Conservation (phyloP, 352 stramenopile genomes). For the Phytophthora podocarpi region DNA sequence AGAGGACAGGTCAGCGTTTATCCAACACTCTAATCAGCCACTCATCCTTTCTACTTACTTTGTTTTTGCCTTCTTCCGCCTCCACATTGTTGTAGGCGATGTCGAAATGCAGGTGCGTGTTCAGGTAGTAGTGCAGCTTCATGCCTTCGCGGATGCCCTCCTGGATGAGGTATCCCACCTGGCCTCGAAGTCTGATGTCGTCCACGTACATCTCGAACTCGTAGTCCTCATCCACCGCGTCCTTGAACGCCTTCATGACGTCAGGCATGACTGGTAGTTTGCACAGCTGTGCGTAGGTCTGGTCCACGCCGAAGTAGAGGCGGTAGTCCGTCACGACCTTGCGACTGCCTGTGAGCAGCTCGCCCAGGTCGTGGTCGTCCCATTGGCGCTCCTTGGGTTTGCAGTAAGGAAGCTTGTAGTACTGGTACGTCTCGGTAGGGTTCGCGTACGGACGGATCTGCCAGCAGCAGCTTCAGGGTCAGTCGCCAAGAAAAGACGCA, state of each 20-base stretch:
- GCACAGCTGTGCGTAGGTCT: conserved; percentile 91
- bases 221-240: conserved; percentile 98
- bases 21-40: neutral
- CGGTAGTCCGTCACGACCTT: conserved; percentile 90
- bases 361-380: conserved; percentile 92
- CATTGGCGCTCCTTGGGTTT: conserved; percentile 81
- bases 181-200: conserved; percentile 96
- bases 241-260: conserved; percentile 91
- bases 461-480: neutral
- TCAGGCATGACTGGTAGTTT: conserved; percentile 77
- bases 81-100: conserved; percentile 92
- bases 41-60: conserved; percentile 31
- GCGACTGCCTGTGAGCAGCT: conserved; percentile 96
- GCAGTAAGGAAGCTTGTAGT: conserved; percentile 98
- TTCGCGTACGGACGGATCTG: conserved; percentile 96
- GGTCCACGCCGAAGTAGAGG: conserved; percentile 82
- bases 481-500: neutral
- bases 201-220: conserved; percentile 99
- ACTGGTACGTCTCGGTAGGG: conserved; percentile 98
- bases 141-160: conserved; percentile 51
- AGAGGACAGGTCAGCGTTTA: neutral
- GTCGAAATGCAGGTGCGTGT: conserved; percentile 96
- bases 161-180: conserved; percentile 92
- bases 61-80: conserved; percentile 87
- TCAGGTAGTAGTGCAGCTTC: conserved; percentile 91